Evolutionary conservation across 179 eudicot genomes (phyloP), one percentile per base, ranked within the genome.

Genomic region (Nepenthes alata): DNA sequence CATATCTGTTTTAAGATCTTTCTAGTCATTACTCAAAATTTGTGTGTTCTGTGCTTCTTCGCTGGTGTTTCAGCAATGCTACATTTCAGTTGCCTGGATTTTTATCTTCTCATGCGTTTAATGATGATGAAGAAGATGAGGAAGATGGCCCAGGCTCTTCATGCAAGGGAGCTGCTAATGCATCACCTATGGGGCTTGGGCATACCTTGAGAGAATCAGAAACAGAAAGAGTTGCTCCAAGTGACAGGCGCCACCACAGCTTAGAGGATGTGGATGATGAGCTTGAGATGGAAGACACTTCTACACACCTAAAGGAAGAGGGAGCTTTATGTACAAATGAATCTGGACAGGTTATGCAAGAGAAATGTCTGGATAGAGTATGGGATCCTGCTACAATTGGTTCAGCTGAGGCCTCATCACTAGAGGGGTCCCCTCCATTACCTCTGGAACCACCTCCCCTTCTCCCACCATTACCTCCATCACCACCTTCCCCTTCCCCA

Each of bases 211-310:
- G 53, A 2, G 81, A 71, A 54, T 65, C 64, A 45, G 89, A 83
- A 67, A 69, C 74, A 12, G 59, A 58, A 63, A 50, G 57, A n/a
- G 78, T 59, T 37, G 73, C 95, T 67, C 89, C 90, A 54, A 78
- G 59, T 80, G 98, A 89, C 60, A 83, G 81, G 70, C 91, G 76
- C 60, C 95, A 85, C 71, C 82, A 77, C 77, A 81, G 87, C 68
- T 79, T 93, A 67, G 97, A 94, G 82, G 96, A 87, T 58, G 99
- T 94, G 68, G 97, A 94, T 78, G 99, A 93, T 76, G 99, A 94
- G 75, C 97, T 94, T 59, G 99, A 94, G 66, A 94, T 94, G 99
- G 98, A 94, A 85, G 96, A 90, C 81, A 87, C 84, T 58, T 85
- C 87, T 54, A 90, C 77, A 58, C 74, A 81, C 66, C 76, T 52